These are phyloP conservation scores for Cystobasidium pallidum DNA, from an alignment of 1,284 basidiomycete genomes.

Conservation along the genomic window DNA sequence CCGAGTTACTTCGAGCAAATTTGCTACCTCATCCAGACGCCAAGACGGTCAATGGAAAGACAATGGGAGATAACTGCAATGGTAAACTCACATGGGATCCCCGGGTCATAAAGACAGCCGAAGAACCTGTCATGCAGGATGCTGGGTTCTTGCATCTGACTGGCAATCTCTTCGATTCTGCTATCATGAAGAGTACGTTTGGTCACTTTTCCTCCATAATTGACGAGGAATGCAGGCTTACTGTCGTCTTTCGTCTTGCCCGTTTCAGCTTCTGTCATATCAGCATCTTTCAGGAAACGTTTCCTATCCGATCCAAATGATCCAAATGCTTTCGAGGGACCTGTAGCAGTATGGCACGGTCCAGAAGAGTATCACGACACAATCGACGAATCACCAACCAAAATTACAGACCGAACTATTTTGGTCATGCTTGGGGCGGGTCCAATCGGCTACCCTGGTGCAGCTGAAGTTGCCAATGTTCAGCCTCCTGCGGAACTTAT, in stretches of 20 bases:
- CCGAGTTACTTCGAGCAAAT: slow-evolving; percentile 42
- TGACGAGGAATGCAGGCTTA: too few species aligned
- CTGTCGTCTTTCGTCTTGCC: neutral
- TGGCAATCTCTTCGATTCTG: slow-evolving; percentile 57
- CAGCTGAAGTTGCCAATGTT: slow-evolving; percentile 56
- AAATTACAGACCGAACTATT: slow-evolving; percentile 54
- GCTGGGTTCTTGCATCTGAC: slow-evolving; percentile 57
- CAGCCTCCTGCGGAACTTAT: slow-evolving; percentile 57
- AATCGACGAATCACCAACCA: slow-evolving; percentile 51
- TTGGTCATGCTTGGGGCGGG: slow-evolving; percentile 58
- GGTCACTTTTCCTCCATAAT: neutral
- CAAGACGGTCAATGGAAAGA: slow-evolving; percentile 56
- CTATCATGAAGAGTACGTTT: slow-evolving; percentile 58
- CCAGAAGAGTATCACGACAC: slow-evolving; percentile 57
- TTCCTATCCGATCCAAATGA: slow-evolving; percentile 56
- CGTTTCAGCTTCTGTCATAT: slow-evolving; percentile 55
- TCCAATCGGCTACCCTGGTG: slow-evolving; percentile 51
- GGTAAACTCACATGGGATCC: slow-evolving; percentile 55
- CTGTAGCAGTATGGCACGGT: slow-evolving; percentile 57
- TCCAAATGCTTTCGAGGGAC: slow-evolving; percentile 58
- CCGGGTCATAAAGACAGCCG: slow-evolving; percentile 56
- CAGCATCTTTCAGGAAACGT: slow-evolving; percentile 54
- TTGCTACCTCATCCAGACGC: slow-evolving; percentile 40
- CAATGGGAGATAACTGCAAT: slow-evolving; percentile 54
- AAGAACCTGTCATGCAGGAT: slow-evolving; percentile 54